Evolutionary conservation across 805 yeast species (phyloP).

Genomic region (Ogataea ganodermae): DNA sequence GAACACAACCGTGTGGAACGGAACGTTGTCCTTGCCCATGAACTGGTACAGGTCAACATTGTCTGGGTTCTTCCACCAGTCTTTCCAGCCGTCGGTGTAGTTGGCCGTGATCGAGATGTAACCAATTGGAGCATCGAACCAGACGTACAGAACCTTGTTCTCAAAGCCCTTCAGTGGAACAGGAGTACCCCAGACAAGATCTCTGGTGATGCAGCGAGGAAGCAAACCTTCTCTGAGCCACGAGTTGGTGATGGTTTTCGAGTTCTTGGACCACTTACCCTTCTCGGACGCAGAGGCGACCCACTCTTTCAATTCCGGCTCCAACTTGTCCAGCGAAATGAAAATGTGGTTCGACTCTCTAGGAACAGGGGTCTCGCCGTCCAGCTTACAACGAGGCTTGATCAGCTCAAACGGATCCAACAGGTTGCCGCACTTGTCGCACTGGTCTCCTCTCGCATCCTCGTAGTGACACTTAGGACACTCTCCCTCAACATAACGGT

Average conservation of each 20-base stretch:
- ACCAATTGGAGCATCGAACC: slow-evolving; percentile 99
- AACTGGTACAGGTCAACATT: slow-evolving; percentile 88
- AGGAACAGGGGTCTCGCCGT: slow-evolving; percentile 76
- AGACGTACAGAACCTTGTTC: slow-evolving; percentile 91
- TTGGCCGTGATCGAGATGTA: slow-evolving; percentile 95
- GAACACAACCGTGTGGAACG: slow-evolving; percentile 98
- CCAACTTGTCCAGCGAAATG: slow-evolving; percentile 79
- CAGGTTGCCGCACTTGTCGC: slow-evolving; percentile 92
- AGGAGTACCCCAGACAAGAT: slow-evolving; percentile 97
- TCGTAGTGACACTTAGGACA: slow-evolving; percentile 95
- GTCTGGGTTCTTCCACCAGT: slow-evolving; percentile 97
- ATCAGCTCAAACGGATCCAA: slow-evolving; percentile 91
- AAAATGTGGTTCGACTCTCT: slow-evolving; percentile 84
- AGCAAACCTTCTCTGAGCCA: slow-evolving; percentile 94
- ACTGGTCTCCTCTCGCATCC: slow-evolving; percentile 99
- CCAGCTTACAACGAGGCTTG: slow-evolving; percentile 94
- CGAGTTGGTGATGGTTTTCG: slow-evolving; percentile 81
- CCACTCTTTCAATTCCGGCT: slow-evolving; percentile 76
- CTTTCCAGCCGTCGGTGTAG: slow-evolving; percentile 76
- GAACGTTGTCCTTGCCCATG: slow-evolving; percentile 99
- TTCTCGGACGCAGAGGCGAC: slow-evolving; percentile 61
- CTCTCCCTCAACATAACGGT: slow-evolving; percentile 94
- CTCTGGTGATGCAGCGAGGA: slow-evolving; percentile 97
- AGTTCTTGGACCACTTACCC: slow-evolving; percentile 92
- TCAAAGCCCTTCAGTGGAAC: slow-evolving; percentile 87